phyloP scores from a whole-genome alignment of 257 asterid species.

The Solanum phureja region DNA sequence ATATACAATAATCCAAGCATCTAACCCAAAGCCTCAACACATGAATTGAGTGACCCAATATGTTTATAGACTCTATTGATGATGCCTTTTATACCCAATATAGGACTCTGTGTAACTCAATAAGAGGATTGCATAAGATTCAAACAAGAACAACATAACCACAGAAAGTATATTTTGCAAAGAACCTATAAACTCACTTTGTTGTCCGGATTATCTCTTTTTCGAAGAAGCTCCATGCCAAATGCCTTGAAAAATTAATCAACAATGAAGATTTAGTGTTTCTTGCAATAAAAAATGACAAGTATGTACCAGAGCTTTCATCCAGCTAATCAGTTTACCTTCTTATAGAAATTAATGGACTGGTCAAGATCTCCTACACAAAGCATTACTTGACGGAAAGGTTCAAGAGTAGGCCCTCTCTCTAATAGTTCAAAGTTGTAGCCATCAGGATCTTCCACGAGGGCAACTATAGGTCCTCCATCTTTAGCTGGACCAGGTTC shows the following conservation, averaged over 20 bases:
- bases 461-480: constrained; percentile 17
- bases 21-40: neutral
- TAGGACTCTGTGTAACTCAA: neutral
- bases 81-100: neutral
- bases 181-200: constrained; percentile 20
- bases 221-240: constrained; percentile 43
- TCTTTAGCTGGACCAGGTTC: constrained; percentile 17
- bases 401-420: constrained; percentile 22
- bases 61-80: neutral
- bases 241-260: constrained; percentile 22
- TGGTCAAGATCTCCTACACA: constrained; percentile 47
- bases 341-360: constrained; percentile 33
- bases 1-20: neutral
- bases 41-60: neutral
- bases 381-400: constrained; percentile 42
- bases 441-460: constrained; percentile 37
- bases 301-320: neutral
- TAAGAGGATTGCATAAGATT: neutral
- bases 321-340: constrained; percentile 9
- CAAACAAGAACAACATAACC: neutral
- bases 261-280: neutral
- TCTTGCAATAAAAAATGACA: neutral
- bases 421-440: constrained; percentile 36
- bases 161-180: neutral
- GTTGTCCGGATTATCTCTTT: constrained; percentile 27